Evolutionary conservation across 1,284 basidiomycete species (phyloP), one percentile per base, ranked within the genome.

Genomic region (Ustilago lituana): DNA sequence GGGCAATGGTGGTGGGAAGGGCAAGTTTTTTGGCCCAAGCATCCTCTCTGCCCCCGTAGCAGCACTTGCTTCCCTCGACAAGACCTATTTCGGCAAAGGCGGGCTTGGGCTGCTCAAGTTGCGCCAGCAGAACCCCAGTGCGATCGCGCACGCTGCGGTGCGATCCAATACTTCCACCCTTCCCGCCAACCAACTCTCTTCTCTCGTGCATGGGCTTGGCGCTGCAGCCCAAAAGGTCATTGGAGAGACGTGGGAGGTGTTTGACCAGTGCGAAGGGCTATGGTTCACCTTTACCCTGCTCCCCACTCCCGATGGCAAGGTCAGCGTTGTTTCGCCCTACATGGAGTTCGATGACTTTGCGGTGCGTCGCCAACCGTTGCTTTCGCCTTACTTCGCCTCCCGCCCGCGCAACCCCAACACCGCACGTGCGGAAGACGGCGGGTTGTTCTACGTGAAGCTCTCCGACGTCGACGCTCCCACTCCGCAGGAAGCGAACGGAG

Each of bases 331-430:
- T 9, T 0, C 31, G 20, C 67, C 71, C 0, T 72, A 64, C 45
- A 32, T 76, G 12, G 71, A 76, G 24, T 74, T 76, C 27, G 74
- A 76, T 39, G 68, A 67, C 48, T 76, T 74, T 37, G 63, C 62
- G 11, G 57, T 73, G 3, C 59, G 58, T 10, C 66, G 74, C 14
- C 60, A 68, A 15, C 62, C 65, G 1, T 32, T 52, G 12, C 57
- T 76, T 23, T 35, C 61, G 51, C 46, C 60, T 14, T 62, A 65
- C 47, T 62, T 58, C 26, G 50, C 44, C 1, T 55, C 51, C 4
- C 59, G 72, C 2, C 59, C 63, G 3, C 59, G 60, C 23, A 48
- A 67, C 26, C 26, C 52, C 22, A 67, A 67, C 50, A 52, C 63
- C 4, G 64, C 58, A 0, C 46, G 55, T 9, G 75, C 73, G 27